phyloP scores from a whole-genome alignment of 1,284 basidiomycete genomes.

The Malassezia arunalokei region DNA sequence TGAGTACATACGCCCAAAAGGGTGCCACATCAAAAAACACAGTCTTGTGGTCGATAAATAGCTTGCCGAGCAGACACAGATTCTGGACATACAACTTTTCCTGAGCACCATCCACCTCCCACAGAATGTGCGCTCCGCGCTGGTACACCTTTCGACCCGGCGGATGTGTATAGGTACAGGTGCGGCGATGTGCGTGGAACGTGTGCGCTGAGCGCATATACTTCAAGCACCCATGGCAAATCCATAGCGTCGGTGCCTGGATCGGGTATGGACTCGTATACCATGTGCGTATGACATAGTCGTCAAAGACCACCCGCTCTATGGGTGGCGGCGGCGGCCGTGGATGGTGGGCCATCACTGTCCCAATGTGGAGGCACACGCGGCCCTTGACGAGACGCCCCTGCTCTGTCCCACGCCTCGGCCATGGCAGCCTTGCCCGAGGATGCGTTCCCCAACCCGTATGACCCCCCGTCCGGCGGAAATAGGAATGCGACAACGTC shows the following conservation, averaged over 20 bases:
- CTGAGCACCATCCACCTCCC: conserved; percentile 82
- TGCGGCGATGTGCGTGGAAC: conserved; percentile 49
- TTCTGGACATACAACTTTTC: conserved; percentile 86
- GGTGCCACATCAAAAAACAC: conserved; percentile 69
- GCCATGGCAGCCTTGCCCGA: background rate
- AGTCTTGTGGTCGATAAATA: conserved; percentile 98
- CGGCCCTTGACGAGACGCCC: too few species aligned
- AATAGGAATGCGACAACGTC: background rate
- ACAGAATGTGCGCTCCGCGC: conserved; percentile 75
- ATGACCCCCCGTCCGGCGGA: background rate
- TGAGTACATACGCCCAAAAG: conserved; percentile 80
- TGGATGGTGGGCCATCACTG: background rate
- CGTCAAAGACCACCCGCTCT: conserved; percentile 37
- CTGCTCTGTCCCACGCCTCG: too few species aligned
- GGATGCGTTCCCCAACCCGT: conserved; percentile 16
- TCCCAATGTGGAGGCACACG: conserved; percentile 1
- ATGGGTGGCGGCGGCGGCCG: background rate
- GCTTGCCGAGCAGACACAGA: conserved; percentile 83
- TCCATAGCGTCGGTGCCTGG: conserved; percentile 48
- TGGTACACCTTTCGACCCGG: conserved; percentile 85
- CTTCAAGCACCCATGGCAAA: conserved; percentile 90
- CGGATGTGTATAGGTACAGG: conserved; percentile 62
- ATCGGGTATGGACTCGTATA: conserved; percentile 45
- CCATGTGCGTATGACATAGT: conserved; percentile 44
- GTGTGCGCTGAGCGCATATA: conserved; percentile 56